phyloP scores from a whole-genome alignment of 495 filamentous ascomycete genomes.

The Tuber microsphaerosporum region DNA sequence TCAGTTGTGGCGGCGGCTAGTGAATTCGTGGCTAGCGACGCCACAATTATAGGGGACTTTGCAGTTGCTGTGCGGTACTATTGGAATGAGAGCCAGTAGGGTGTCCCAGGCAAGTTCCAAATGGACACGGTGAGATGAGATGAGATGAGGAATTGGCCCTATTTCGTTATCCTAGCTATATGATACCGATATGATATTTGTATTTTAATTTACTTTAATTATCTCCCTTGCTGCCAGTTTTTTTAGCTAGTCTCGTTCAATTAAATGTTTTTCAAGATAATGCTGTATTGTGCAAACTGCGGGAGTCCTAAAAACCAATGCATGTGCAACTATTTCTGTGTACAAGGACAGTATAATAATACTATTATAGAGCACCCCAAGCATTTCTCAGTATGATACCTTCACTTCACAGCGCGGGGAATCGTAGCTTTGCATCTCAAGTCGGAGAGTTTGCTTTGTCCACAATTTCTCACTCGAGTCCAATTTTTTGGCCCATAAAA shows the following conservation, averaged over 20 bases:
- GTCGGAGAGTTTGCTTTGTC: neutral
- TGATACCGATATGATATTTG: too few species aligned
- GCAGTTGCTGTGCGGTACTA: neutral
- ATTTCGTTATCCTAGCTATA: neutral
- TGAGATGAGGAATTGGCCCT: neutral
- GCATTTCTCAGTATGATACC: neutral
- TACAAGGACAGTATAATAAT: neutral
- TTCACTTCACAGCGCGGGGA: neutral
- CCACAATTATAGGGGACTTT: neutral
- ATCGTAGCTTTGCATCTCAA: neutral
- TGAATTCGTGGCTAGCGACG: neutral
- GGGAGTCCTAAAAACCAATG: neutral
- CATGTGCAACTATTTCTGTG: neutral
- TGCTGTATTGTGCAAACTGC: neutral
- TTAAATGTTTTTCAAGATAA: neutral
- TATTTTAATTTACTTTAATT: neutral
- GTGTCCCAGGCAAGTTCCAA: neutral
- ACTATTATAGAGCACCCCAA: neutral
- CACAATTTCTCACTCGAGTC: neutral
- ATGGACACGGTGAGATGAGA: neutral
- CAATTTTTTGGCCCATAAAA: neutral
- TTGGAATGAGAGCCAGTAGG: too few species aligned
- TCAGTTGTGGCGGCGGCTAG: neutral
- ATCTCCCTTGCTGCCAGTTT: neutral
- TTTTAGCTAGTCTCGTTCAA: neutral